Percentiles rank a stretch among this genome's conserved stretches.
These are phyloP conservation scores for Plasmodium knowlesi DNA, from an alignment of 169 alveolate species.

Conservation along the genomic window DNA sequence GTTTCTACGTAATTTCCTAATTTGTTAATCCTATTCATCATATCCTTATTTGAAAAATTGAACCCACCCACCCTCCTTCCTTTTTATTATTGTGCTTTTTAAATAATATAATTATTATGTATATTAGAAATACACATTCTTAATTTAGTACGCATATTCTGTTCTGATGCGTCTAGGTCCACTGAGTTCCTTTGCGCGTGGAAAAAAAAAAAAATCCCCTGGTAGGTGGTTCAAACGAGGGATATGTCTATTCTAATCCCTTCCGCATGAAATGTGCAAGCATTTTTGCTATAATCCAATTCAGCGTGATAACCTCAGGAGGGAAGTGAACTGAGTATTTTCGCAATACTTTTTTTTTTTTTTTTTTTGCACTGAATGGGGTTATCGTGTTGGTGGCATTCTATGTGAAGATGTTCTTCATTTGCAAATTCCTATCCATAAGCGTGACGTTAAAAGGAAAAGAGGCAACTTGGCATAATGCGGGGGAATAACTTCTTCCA, in stretches of 20 bases:
- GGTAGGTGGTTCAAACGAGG: not conserved
- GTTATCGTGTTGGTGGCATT: not conserved
- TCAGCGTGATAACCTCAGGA: not conserved
- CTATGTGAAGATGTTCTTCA: not conserved
- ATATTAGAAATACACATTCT: not conserved
- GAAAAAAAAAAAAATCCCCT: not conserved
- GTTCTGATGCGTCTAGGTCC: not conserved
- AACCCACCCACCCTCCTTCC: not conserved
- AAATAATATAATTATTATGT: not conserved
- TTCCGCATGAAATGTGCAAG: not conserved
- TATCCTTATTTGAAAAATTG: not conserved
- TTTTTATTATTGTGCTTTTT: not conserved
- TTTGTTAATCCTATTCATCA: not conserved
- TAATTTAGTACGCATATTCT: not conserved
- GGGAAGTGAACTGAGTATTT: not conserved
- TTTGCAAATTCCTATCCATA: not conserved
- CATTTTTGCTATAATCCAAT: not conserved
- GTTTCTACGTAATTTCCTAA: not conserved
- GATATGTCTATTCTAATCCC: not conserved
- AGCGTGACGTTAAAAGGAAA: not conserved
- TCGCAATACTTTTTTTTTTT: not conserved
- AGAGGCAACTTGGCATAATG: not conserved
- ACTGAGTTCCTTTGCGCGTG: not conserved
- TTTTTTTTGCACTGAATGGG: not conserved
- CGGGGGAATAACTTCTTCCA: not conserved